Conservation (phyloP, 2,329 filamentous ascomycete species). For the Cercospora canescens region DNA sequence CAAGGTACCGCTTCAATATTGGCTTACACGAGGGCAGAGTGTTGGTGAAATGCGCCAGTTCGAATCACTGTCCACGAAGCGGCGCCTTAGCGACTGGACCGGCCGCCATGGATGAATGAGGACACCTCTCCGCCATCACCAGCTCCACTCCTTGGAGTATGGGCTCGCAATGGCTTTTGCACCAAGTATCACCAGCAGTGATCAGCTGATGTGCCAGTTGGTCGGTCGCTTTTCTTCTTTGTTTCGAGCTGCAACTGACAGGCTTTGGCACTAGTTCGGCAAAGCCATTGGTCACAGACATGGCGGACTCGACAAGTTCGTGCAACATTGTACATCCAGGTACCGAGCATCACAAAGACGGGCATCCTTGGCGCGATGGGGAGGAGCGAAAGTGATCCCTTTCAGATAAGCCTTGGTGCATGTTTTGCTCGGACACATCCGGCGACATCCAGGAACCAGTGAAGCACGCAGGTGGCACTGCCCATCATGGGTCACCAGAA, state of each 20-base stretch:
- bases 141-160: not conserved
- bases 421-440: not conserved
- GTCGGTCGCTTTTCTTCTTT: not conserved
- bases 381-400: not conserved
- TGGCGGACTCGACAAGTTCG: not conserved
- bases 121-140: not conserved
- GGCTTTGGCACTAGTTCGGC: not conserved
- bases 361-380: not conserved
- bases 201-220: not conserved
- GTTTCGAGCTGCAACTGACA: not conserved
- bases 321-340: not conserved
- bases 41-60: not conserved
- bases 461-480: not conserved
- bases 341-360: not conserved
- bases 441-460: not conserved
- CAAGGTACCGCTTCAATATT: not conserved
- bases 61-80: not conserved
- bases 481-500: not conserved
- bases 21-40: not conserved
- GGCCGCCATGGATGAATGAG: not conserved
- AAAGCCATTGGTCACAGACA: not conserved
- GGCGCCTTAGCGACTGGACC: not conserved
- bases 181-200: not conserved
- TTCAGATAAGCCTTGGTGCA: not conserved
- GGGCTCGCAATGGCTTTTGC: not conserved